A percentile compares a stretch with the other conserved stretches of the same genome.
Conservation (phyloP, 495 filamentous ascomycete genomes). For the Sphaerosporella brunnea region DNA sequence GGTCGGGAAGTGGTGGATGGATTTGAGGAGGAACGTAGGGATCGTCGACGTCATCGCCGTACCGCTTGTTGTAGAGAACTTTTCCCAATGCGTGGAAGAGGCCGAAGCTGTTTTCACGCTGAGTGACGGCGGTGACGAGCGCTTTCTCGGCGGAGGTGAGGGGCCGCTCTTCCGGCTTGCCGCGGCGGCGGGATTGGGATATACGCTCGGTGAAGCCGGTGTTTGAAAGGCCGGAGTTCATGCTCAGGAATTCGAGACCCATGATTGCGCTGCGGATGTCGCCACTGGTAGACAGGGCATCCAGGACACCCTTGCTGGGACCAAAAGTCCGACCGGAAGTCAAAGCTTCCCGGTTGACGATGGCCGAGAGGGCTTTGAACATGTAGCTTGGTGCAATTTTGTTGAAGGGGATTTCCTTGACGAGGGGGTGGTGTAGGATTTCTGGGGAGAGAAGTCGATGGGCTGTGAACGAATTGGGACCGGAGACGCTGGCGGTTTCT, state of each 20-base stretch:
- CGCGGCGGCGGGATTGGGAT: constrained; percentile 3
- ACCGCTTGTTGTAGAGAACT: constrained; percentile 75
- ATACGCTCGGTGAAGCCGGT: constrained; percentile 22
- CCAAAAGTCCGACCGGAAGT: constrained; percentile 52
- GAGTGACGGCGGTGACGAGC: constrained; percentile 51
- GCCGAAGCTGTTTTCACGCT: constrained; percentile 69
- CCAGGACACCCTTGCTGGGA: constrained; percentile 43
- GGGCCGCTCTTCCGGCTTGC: constrained; percentile 39
- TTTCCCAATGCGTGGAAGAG: constrained; percentile 95
- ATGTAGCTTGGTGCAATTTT: constrained; percentile 74
- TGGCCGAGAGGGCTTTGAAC: constrained; percentile 57
- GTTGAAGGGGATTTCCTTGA: constrained; percentile 75
- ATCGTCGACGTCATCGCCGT: constrained; percentile 19
- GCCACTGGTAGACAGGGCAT: constrained; percentile 59
- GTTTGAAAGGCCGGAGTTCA: constrained; percentile 47
- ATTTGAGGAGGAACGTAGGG: constrained; percentile 24
- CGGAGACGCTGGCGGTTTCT: constrained; percentile 38
- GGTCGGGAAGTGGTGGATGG: constrained; percentile 27
- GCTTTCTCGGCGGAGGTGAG: constrained; percentile 56
- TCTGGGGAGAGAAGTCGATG: constrained; percentile 74
- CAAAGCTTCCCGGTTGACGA: constrained; percentile 64
- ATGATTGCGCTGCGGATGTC: constrained; percentile 85
- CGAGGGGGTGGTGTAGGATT: constrained; percentile 57
- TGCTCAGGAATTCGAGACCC: constrained; percentile 73
- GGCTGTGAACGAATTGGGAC: constrained; percentile 70